Conservation (phyloP, 208 protist genomes). For the Acanthamoeba castellanii region DNA sequence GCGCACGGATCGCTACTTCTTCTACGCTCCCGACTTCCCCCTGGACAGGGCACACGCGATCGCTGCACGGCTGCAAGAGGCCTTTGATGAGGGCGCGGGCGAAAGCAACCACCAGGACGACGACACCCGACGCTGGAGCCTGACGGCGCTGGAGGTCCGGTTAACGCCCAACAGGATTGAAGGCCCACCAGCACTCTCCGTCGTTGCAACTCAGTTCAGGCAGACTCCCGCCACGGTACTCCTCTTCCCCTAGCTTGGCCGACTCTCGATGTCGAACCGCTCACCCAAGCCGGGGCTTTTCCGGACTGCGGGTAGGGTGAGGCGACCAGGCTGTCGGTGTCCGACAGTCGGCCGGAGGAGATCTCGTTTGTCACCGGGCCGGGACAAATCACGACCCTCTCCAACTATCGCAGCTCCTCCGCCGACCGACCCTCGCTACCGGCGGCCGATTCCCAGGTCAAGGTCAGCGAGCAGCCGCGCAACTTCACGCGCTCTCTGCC, state of each 20-base stretch:
- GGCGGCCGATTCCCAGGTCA: not conserved
- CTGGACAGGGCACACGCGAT: not conserved
- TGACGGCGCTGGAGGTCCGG: not conserved
- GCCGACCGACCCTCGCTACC: not conserved
- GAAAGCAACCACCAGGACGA: too few relatives aligned
- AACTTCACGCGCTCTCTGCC: not conserved
- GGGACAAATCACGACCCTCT: not conserved
- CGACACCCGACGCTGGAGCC: not conserved
- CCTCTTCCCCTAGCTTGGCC: too few relatives aligned
- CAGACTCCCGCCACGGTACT: not conserved
- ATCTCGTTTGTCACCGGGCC: not conserved
- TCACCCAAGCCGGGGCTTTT: too few relatives aligned
- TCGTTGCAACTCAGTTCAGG: not conserved
- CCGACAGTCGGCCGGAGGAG: not conserved
- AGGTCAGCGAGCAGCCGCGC: too few relatives aligned
- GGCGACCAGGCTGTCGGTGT: not conserved
- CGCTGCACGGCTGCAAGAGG: not conserved
- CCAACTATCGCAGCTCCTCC: not conserved
- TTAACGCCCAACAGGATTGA: not conserved
- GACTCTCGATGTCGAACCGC: too few relatives aligned
- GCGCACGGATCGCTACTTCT: not conserved
- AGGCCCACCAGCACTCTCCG: not conserved
- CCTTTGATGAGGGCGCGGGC: not conserved
- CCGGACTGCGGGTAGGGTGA: not conserved
- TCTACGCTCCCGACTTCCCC: not conserved